Conservation (phyloP, 495 filamentous ascomycete genomes). For the Chlorociboria aeruginascens region DNA sequence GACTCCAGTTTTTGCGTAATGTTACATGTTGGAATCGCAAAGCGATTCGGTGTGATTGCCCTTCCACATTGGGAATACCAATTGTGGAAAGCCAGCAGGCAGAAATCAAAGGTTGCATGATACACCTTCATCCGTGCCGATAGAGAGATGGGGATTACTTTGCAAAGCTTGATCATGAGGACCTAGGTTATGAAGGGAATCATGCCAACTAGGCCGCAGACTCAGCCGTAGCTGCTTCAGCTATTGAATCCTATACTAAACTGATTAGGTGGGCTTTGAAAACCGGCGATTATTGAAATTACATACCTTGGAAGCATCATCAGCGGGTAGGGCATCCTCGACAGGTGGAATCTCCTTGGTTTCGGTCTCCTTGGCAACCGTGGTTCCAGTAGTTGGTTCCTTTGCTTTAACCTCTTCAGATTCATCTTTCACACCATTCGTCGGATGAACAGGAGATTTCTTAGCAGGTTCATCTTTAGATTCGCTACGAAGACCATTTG, state of each 20-base stretch:
- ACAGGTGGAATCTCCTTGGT: conserved; percentile 15
- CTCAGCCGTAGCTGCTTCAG: conserved; percentile 17
- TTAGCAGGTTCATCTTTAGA: conserved; percentile 32
- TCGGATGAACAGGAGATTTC: conserved; percentile 20
- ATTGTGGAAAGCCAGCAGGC: background rate
- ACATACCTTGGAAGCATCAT: background rate
- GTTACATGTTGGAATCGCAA: conserved; percentile 19
- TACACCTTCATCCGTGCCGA: conserved; percentile 6
- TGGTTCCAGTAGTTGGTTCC: conserved; percentile 22
- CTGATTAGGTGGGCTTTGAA: background rate
- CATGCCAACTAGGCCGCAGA: conserved; percentile 6
- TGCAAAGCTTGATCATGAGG: background rate
- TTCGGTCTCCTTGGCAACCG: conserved; percentile 22
- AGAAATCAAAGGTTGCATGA: conserved; percentile 9
- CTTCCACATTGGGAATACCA: background rate
- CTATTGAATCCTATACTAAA: conserved; percentile 1
- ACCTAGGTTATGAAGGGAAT: background rate
- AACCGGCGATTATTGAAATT: background rate
- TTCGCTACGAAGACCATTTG: conserved; percentile 26
- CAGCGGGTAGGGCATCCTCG: background rate
- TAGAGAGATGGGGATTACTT: background rate
- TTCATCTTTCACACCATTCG: conserved; percentile 22
- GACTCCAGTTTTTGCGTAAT: conserved; percentile 14
- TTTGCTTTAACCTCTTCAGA: conserved; percentile 22
- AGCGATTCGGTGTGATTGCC: background rate